Evolutionary conservation across 2,329 filamentous ascomycete genomes (phyloP), one percentile per base, ranked within the genome.

Genomic region (Colletotrichum sp.): DNA sequence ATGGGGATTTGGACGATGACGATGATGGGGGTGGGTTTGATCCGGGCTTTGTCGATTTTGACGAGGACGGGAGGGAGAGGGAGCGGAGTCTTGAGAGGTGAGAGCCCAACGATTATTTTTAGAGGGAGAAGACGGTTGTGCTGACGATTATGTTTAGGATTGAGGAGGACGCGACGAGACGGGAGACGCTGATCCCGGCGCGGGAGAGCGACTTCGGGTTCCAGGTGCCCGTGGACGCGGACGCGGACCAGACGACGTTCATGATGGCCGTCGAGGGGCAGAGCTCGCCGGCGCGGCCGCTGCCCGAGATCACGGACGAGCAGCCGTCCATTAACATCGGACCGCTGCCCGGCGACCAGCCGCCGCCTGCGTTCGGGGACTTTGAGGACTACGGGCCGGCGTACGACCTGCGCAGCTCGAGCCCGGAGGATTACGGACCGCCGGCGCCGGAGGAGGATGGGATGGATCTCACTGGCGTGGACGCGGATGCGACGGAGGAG

Each of bases 161-260:
- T 18, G 87, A 88, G 66, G 83, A 84, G 2, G 87, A 89, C n/a
- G 83, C 82, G 6, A 81, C 82, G 1, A 81, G 84, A 60, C 85
- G 84, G 10, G 84, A 84, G 24, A 86, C 84, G 1, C 74, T 86
- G 24, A 86, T 70, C 1, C 78, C 74, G 2, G 79, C 85, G 21
- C 84, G 86, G 12, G 87, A 88, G 34, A 91, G 89, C 75, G 88
- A 88, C 61, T 90, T 92, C 75, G 87, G 87, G 4, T 80, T 91
- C 24, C 85, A 90, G 34, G 85, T 90, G 18, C 89, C 89, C 2
- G 81, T 86, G 0, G 85, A 86, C 10, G 85, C 86, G 10, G 88
- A 88, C 61, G 85, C 86, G 10, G 88, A 88, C 61, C 88, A 90
- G 79, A 90, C 71, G 28, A 90, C 89, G 0, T 90, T 91, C 59